A percentile compares a stretch with the other conserved stretches of the same genome.
Conservation (phyloP, 768 basidiomycete species). For the Auricularia sp. region DNA sequence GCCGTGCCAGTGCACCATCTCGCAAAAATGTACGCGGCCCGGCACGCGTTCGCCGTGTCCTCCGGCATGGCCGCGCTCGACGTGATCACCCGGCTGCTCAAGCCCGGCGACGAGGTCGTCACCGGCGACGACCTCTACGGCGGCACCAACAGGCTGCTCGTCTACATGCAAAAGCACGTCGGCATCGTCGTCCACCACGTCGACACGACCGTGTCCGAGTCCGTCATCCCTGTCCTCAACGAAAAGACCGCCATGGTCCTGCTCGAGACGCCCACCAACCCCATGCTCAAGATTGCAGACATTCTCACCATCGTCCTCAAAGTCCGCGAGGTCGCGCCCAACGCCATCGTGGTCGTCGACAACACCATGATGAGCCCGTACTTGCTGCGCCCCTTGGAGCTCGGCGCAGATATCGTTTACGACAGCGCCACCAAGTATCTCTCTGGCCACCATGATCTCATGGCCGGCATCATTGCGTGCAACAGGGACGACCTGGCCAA, state of each 20-base stretch:
- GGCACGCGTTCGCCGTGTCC: constrained; percentile 83
- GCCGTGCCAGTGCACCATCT: constrained; percentile 68
- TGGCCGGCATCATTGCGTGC: constrained; percentile 94
- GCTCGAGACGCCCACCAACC: constrained; percentile 95
- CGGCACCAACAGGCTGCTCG: constrained; percentile 90
- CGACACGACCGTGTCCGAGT: constrained; percentile 72
- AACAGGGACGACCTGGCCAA: constrained; percentile 86
- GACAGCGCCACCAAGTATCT: constrained; percentile 98
- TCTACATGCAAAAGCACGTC: constrained; percentile 77
- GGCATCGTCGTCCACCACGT: constrained; percentile 89
- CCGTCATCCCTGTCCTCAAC: constrained; percentile 53
- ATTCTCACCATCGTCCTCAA: constrained; percentile 72
- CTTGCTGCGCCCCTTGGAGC: constrained; percentile 86
- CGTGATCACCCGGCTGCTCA: constrained; percentile 85
- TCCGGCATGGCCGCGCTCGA: constrained; percentile 99
- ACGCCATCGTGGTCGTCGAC: constrained; percentile 82
- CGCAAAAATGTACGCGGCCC: constrained; percentile 90
- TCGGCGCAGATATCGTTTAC: constrained; percentile 95
- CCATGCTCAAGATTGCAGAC: constrained; percentile 89
- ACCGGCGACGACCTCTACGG: constrained; percentile 97
- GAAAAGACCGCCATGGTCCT: constrained; percentile 89
- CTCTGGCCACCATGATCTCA: constrained; percentile 96
- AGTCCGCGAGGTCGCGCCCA: constrained; percentile 72
- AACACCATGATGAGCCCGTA: constrained; percentile 99
- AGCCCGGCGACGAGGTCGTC: constrained; percentile 91